phyloP scores from a whole-genome alignment of 768 basidiomycete species.

The Termitomyces titanicus region DNA sequence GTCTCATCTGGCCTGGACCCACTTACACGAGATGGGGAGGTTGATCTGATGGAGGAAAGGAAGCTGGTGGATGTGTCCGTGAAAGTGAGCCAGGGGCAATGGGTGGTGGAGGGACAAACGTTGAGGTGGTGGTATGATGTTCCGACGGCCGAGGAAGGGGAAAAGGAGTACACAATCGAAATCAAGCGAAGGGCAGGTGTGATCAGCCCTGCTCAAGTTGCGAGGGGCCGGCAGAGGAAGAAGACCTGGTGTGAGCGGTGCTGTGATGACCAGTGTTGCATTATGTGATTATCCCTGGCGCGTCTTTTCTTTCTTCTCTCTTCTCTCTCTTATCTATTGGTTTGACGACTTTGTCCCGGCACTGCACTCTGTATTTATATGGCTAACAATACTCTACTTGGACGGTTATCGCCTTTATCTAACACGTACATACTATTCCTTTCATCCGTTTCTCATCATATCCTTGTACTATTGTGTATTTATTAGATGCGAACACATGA shows the following conservation, averaged over 20 bases:
- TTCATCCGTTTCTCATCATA: background rate
- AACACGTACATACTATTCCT: background rate
- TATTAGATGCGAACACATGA: conserved; percentile 1
- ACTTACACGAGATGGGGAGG: background rate
- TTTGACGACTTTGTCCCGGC: background rate
- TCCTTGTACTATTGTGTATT: conserved; percentile 1
- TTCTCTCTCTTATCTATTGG: background rate
- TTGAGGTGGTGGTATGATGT: conserved; percentile 55
- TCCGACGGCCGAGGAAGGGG: conserved; percentile 27
- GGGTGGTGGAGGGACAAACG: conserved; percentile 43
- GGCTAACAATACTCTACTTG: background rate
- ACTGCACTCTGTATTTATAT: background rate
- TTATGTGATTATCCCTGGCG: conserved; percentile 18
- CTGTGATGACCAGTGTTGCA: conserved; percentile 16
- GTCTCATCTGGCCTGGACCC: conserved; percentile 1
- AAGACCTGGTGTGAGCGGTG: conserved; percentile 18
- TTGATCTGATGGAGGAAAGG: background rate
- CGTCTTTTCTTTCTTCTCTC: conserved; percentile 3
- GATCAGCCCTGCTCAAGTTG: conserved; percentile 18
- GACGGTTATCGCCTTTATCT: background rate
- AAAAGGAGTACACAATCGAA: conserved; percentile 35
- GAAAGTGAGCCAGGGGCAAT: conserved; percentile 37
- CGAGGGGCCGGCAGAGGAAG: background rate
- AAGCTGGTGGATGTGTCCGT: conserved; percentile 44
- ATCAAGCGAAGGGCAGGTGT: conserved; percentile 27